Evolutionary conservation across 2,329 filamentous ascomycete genomes (phyloP).

Genomic region (Emmonsia crescens): DNA sequence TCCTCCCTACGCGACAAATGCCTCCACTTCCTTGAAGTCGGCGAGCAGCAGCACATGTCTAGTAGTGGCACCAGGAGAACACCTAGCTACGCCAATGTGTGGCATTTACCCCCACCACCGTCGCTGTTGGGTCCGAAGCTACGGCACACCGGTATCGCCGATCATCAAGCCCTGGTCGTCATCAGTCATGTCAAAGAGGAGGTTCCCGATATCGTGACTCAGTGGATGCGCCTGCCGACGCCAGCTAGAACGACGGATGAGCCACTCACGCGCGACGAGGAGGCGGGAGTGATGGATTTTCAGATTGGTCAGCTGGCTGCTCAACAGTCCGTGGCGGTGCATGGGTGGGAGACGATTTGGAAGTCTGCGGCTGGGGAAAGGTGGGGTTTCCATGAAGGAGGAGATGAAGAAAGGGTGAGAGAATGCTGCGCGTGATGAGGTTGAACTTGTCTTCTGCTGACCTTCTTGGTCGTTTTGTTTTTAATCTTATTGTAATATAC

Average conservation of each 20-base stretch:
- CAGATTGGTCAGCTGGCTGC: conserved; percentile 9
- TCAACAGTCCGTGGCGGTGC: conserved; percentile 5
- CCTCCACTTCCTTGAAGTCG: conserved; percentile 62
- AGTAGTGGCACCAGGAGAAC: conserved; percentile 15
- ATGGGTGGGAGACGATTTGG: conserved; percentile 14
- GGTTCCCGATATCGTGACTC: conserved; percentile 68
- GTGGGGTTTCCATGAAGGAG: no score
- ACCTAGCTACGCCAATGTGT: background rate
- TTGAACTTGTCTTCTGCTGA: background rate
- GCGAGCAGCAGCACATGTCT: conserved; percentile 40
- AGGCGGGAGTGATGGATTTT: conserved; percentile 1
- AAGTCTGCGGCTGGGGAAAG: background rate
- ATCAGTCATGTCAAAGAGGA: conserved; percentile 88
- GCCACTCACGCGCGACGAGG: background rate
- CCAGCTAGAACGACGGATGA: conserved; percentile 9
- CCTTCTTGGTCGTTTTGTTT: background rate
- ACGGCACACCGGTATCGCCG: conserved; percentile 45
- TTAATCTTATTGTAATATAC: background rate
- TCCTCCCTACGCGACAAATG: conserved; percentile 76
- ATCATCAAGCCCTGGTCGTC: conserved; percentile 73
- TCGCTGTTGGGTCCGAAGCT: conserved; percentile 3
- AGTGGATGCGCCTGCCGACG: conserved; percentile 68
- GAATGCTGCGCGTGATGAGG: background rate
- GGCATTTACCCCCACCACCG: conserved; percentile 7
- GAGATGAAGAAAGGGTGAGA: background rate